phyloP scores from a whole-genome alignment of 768 basidiomycete genomes.

The Suillus ampliporus region DNA sequence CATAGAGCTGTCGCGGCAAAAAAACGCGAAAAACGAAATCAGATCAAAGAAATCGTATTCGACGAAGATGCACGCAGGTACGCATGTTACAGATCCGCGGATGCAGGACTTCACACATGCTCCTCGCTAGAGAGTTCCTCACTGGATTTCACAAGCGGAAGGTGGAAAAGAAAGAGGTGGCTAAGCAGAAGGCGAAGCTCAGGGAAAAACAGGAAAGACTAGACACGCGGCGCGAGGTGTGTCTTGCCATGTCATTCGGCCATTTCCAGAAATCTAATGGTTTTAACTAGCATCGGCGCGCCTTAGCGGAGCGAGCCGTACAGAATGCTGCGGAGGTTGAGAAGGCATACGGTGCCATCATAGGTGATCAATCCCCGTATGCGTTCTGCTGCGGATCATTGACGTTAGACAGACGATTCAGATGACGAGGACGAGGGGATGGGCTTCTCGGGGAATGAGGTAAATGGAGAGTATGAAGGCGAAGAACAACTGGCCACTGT shows the following conservation, averaged over 20 bases:
- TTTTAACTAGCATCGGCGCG: slow-evolving; percentile 67
- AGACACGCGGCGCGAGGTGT: slow-evolving; percentile 79
- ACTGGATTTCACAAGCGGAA: slow-evolving; percentile 96
- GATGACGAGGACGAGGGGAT: slow-evolving; percentile 52
- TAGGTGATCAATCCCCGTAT: slow-evolving; percentile 41
- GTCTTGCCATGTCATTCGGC: slow-evolving; percentile 27
- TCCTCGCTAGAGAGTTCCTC: slow-evolving; percentile 72
- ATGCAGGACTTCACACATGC: slow-evolving; percentile 1
- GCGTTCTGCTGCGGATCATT: slow-evolving; percentile 10
- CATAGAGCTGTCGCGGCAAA: slow-evolving; percentile 70
- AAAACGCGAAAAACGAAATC: slow-evolving; percentile 64
- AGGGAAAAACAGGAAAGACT: slow-evolving; percentile 78
- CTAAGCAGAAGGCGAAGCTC: slow-evolving; percentile 73
- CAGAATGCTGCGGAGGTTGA: slow-evolving; percentile 83
- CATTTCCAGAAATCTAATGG: slow-evolving; percentile 18
- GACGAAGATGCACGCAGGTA: slow-evolving; percentile 86
- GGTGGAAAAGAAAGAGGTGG: slow-evolving; percentile 79
- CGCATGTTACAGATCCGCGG: slow-evolving; percentile 20
- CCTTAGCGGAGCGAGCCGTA: slow-evolving; percentile 76
- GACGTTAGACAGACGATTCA: slow-evolving; percentile 21
- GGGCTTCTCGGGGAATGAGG: slow-evolving; percentile 46
- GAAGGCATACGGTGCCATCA: slow-evolving; percentile 63
- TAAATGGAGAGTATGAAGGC: slow-evolving; percentile 78
- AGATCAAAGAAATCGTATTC: slow-evolving; percentile 83
- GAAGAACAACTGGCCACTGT: slow-evolving; percentile 89